A percentile compares a stretch with the other conserved stretches of the same genome.
phyloP scores from a whole-genome alignment of 2,329 filamentous ascomycete species.

The Aspergillus eucalypticola region DNA sequence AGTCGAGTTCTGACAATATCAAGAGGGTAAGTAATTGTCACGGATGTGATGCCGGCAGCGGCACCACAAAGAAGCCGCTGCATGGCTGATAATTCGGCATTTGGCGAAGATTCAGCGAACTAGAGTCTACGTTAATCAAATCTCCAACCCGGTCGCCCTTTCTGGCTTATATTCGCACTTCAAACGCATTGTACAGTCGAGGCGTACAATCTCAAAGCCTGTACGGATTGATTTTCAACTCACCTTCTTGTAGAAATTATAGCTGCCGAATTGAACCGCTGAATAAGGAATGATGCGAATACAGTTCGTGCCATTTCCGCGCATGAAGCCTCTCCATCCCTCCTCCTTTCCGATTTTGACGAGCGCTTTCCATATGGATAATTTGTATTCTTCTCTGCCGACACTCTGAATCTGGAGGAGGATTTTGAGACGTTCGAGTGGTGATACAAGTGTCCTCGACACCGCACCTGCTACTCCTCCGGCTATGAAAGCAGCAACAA shows the following conservation, averaged over 20 bases:
- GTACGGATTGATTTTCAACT: conserved; percentile 34
- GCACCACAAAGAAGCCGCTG: conserved; percentile 86
- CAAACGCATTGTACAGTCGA: background rate
- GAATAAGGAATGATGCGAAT: conserved; percentile 98
- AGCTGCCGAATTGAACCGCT: conserved; percentile 96
- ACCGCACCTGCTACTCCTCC: conserved; percentile 94
- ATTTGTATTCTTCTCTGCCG: conserved; percentile 87
- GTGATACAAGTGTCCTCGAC: conserved; percentile 95
- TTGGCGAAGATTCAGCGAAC: conserved; percentile 76
- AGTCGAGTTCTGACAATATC: conserved; percentile 95
- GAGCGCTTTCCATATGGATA: conserved; percentile 85
- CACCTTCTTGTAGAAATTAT: conserved; percentile 95
- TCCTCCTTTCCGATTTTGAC: conserved; percentile 97
- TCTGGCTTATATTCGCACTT: background rate
- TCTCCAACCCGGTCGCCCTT: background rate
- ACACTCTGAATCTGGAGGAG: conserved; percentile 94
- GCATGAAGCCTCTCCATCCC: conserved; percentile 96
- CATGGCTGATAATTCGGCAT: conserved; percentile 70
- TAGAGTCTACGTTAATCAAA: conserved; percentile 30
- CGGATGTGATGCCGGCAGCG: conserved; percentile 89
- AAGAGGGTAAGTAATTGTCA: conserved; percentile 91
- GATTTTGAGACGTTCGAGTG: conserved; percentile 93
- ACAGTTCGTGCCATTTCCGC: conserved; percentile 97
- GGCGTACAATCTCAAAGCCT: background rate
- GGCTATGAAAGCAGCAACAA: conserved; percentile 88